phyloP scores from a whole-genome alignment of 192 early-diverging fungal species.

The Coemansia sp. region DNA sequence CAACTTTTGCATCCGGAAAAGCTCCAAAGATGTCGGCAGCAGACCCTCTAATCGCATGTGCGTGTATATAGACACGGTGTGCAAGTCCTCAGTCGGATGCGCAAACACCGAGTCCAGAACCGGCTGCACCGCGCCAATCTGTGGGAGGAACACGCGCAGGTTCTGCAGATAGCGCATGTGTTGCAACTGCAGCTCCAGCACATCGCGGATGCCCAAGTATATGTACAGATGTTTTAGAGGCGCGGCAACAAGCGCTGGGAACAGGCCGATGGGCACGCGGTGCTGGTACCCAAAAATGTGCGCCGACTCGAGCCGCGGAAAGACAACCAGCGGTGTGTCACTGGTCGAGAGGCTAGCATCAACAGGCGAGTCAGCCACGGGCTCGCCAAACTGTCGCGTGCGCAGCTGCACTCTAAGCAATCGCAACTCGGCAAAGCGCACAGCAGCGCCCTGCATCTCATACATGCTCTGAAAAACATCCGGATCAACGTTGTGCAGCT shows the following conservation, averaged over 20 bases:
- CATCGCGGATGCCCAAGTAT: slow-evolving; percentile 17
- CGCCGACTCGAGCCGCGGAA: slow-evolving; percentile 17
- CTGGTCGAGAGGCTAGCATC: neutral
- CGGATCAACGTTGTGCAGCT: slow-evolving; percentile 20
- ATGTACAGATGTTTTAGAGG: slow-evolving; percentile 19
- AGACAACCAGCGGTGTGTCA: slow-evolving; percentile 6
- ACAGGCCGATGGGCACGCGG: slow-evolving; percentile 15
- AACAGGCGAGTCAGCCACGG: slow-evolving; percentile 3
- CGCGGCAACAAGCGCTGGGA: slow-evolving; percentile 15
- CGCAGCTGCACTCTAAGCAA: slow-evolving; percentile 23
- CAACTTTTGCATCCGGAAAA: slow-evolving; percentile 19
- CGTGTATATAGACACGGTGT: slow-evolving; percentile 18
- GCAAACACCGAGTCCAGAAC: slow-evolving; percentile 19
- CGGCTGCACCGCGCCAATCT: slow-evolving; percentile 18
- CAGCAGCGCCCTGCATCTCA: neutral
- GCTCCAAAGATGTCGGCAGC: slow-evolving; percentile 11
- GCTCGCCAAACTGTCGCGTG: slow-evolving; percentile 5
- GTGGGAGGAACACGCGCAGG: slow-evolving; percentile 17
- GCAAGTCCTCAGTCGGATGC: neutral
- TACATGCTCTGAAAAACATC: slow-evolving; percentile 13
- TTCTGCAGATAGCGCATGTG: slow-evolving; percentile 20
- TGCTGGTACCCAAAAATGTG: slow-evolving; percentile 26
- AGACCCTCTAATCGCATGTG: slow-evolving; percentile 15
- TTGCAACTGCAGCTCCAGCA: slow-evolving; percentile 8
- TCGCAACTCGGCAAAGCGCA: slow-evolving; percentile 17